phyloP scores from a whole-genome alignment of 192 early-diverging fungal genomes.

The Radiomyces spectabilis region DNA sequence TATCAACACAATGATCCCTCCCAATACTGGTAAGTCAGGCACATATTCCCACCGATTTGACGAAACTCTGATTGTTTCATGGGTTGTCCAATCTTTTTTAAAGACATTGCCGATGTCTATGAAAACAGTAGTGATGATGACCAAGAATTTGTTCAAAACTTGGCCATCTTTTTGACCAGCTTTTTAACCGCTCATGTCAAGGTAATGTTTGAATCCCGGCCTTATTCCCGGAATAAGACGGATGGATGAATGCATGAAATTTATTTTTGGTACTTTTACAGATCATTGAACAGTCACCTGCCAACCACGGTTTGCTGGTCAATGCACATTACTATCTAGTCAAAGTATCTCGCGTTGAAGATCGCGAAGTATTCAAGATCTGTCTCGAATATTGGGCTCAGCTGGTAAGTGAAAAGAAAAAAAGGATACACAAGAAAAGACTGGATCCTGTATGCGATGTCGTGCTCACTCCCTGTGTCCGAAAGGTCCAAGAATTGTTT shows the following conservation, averaged over 20 bases:
- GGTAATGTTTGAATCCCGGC: slow-evolving; percentile 48
- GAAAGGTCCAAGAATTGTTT: slow-evolving; percentile 73
- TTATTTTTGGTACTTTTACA: slow-evolving; percentile 12
- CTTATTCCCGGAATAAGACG: no score
- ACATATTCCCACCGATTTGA: no score
- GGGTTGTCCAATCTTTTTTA: background rate
- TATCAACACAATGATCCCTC: slow-evolving; percentile 64
- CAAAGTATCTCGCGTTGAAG: slow-evolving; percentile 84
- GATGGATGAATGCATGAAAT: no score
- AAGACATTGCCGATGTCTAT: slow-evolving; percentile 77
- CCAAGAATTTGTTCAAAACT: slow-evolving; percentile 94
- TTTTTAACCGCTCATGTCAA: slow-evolving; percentile 82
- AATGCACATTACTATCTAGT: slow-evolving; percentile 88
- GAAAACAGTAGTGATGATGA: slow-evolving; percentile 81
- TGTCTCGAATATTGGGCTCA: slow-evolving; percentile 97
- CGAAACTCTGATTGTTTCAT: background rate
- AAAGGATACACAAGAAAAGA: background rate
- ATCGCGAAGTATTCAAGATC: slow-evolving; percentile 97
- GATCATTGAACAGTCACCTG: slow-evolving; percentile 46
- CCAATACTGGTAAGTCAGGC: slow-evolving; percentile 50
- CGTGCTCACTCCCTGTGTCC: background rate
- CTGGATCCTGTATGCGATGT: background rate
- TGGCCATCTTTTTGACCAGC: slow-evolving; percentile 86
- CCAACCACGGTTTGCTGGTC: slow-evolving; percentile 47
- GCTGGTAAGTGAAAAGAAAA: slow-evolving; percentile 38